Evolutionary conservation across 2,329 filamentous ascomycete species (phyloP).

Genomic region (Fusarium graminum): DNA sequence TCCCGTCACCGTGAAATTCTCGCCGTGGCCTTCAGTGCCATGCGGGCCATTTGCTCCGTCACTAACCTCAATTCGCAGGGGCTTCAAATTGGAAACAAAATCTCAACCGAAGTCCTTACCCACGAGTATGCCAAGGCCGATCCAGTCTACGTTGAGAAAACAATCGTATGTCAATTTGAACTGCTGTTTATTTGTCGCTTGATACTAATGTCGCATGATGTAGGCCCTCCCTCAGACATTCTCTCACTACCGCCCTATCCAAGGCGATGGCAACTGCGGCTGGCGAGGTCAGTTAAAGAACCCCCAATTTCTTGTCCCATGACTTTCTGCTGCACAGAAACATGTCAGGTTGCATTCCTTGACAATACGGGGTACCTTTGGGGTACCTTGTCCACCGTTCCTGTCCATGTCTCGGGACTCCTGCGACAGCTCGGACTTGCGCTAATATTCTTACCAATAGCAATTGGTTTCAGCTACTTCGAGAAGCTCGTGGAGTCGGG

Average conservation of each 20-base stretch:
- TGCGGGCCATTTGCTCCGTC: conserved; percentile 26
- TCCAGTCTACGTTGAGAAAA: conserved; percentile 86
- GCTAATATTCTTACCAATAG: conserved; percentile 60
- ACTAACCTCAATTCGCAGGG: conserved; percentile 69
- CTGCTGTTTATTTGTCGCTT: conserved; percentile 13
- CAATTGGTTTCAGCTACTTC: conserved; percentile 93
- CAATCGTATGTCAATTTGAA: conserved; percentile 71
- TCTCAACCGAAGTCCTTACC: conserved; percentile 81
- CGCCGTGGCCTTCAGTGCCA: conserved; percentile 4
- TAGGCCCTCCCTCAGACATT: conserved; percentile 86
- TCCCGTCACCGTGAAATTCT: conserved; percentile 17
- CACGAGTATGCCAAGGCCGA: conserved; percentile 92
- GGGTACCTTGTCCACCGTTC: conserved; percentile 27
- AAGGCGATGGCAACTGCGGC: conserved; percentile 95
- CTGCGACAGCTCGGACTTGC: conserved; percentile 26
- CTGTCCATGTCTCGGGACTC: conserved; percentile 36
- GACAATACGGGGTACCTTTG: conserved; percentile 21
- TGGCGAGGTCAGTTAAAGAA: conserved; percentile 84
- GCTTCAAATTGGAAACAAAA: conserved; percentile 82
- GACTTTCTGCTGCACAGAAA: conserved; percentile 16
- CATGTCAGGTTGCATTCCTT: conserved; percentile 23
- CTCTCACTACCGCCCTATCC: conserved; percentile 86
- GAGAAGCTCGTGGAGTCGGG: conserved; percentile 81
- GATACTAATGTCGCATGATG: conserved; percentile 31
- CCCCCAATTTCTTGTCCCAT: conserved; percentile 26